phyloP scores from a whole-genome alignment of 108 stramenopile genomes.

The Bacterosira constricta region DNA sequence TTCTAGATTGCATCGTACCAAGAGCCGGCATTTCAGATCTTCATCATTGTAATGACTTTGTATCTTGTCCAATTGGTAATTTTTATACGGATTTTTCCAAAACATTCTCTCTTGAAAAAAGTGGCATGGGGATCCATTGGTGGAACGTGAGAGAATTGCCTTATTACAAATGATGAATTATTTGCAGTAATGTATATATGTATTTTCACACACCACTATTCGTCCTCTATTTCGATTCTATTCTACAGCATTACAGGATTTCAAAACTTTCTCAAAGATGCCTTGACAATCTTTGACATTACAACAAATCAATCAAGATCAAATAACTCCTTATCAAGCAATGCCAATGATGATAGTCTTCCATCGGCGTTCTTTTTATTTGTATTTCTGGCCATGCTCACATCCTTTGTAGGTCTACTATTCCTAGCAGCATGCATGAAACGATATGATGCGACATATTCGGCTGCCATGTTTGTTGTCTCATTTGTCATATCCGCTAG shows the following conservation, averaged over 20 bases:
- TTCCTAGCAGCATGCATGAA: conserved; percentile 80
- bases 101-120: conserved; percentile 27
- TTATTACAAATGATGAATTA: no score
- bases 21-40: conserved; percentile 56
- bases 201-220: background rate
- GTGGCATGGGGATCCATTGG: conserved; percentile 51
- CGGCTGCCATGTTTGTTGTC: conserved; percentile 80
- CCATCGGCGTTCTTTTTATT: conserved; percentile 36
- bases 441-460: conserved; percentile 84
- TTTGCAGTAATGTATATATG: background rate
- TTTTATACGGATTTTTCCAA: conserved; percentile 21
- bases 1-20: conserved; percentile 55
- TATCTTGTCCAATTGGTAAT: conserved; percentile 48
- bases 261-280: conserved; percentile 85
- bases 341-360: no score
- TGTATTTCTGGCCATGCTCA: conserved; percentile 46
- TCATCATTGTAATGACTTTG: conserved; percentile 51
- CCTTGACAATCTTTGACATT: conserved; percentile 63
- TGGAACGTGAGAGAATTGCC: no score
- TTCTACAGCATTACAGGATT: conserved; percentile 62
- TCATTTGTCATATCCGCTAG: conserved; percentile 75
- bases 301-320: background rate
- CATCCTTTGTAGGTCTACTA: conserved; percentile 68
- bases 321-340: background rate
- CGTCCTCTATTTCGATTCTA: no score